These are phyloP conservation scores for Amphichorda felina DNA, from an alignment of 2,329 filamentous ascomycete genomes.

Conservation along the genomic window DNA sequence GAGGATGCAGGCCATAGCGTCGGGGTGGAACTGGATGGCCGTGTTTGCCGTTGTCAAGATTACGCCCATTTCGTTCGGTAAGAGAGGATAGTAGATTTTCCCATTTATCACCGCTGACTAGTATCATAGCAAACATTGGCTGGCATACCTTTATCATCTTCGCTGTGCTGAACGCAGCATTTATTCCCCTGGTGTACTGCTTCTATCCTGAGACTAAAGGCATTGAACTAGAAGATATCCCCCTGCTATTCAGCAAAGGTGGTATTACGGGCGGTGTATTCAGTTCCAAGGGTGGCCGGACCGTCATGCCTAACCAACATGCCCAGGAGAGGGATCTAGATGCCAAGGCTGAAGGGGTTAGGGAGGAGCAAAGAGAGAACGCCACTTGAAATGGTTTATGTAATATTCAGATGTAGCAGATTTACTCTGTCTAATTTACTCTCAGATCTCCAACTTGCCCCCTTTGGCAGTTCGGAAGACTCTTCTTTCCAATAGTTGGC, in stretches of 20 bases:
- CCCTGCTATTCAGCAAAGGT: too few relatives aligned
- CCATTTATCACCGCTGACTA: background rate
- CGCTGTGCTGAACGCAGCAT: constrained; percentile 18
- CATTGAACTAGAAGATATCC: constrained; percentile 2
- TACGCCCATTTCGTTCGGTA: constrained; percentile 15
- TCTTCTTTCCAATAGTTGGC: too few relatives aligned
- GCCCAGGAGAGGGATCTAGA: too few relatives aligned
- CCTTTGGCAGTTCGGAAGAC: too few relatives aligned
- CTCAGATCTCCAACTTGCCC: too few relatives aligned
- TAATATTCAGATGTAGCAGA: too few relatives aligned
- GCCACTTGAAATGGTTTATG: too few relatives aligned
- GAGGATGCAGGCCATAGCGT: background rate
- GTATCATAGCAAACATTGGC: too few relatives aligned
- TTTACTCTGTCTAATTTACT: too few relatives aligned
- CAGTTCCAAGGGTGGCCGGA: background rate
- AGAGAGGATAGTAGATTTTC: too few relatives aligned
- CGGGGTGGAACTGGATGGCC: background rate
- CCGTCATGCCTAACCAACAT: background rate
- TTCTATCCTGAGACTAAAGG: constrained; percentile 16
- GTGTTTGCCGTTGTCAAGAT: constrained; percentile 16
- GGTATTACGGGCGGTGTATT: background rate
- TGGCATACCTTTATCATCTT: constrained; percentile 8
- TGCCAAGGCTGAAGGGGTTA: too few relatives aligned
- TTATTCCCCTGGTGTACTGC: constrained; percentile 16
- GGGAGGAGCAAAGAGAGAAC: too few relatives aligned